Evolutionary conservation across 2,329 filamentous ascomycete species (phyloP), one percentile per base, ranked within the genome.

Genomic region (Neoarthrinium moseri): DNA sequence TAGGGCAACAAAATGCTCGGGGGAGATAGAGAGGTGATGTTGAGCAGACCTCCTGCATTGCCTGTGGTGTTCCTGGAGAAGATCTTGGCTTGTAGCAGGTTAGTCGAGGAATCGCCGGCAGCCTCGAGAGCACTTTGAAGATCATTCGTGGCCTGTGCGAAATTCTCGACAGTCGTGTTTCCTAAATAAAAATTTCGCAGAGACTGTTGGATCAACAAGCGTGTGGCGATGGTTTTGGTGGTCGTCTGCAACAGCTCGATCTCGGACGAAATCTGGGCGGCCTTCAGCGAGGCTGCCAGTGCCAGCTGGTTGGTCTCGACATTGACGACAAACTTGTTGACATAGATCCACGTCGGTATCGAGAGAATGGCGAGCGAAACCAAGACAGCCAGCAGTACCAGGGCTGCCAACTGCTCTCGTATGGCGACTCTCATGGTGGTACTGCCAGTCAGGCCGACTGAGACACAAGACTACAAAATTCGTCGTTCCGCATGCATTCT

Each of bases 231-330:
- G 45, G 86, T 85, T 45, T 77, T 74, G 59, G 84, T 87, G 48
- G 83, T 86, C 24, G 87, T 87, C 68, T 91, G 81, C 54, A 95
- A 81, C 42, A 96, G 77, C 42, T 89, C 76, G 45, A 96, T 78
- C 61, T 90, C 87, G 43, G 89, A 86, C 5, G 86, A 75, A 51
- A 96, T 78, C 61, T 92, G 86, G 23, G 87, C 84, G 17, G 91
- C 86, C 66, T 96, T 96, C 61, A 96, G 82, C 3, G 87, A 91
- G 6, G 91, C 91, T 2, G 89, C 89, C 51, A 96, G 75, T 21
- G 83, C 73, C 38, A 96, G 80, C 42, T 84, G 80, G 42, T 80
- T 75, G 11, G 80, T 68, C 61, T 77, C 71, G 54, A 82, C 72
- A 42, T 67, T 60, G 53, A 71, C 53, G 51, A 81, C 77, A 56